Percentiles rank a stretch among this genome's conserved stretches.
phyloP scores from a whole-genome alignment of 345 rosid species.

The Brassica rapa region DNA sequence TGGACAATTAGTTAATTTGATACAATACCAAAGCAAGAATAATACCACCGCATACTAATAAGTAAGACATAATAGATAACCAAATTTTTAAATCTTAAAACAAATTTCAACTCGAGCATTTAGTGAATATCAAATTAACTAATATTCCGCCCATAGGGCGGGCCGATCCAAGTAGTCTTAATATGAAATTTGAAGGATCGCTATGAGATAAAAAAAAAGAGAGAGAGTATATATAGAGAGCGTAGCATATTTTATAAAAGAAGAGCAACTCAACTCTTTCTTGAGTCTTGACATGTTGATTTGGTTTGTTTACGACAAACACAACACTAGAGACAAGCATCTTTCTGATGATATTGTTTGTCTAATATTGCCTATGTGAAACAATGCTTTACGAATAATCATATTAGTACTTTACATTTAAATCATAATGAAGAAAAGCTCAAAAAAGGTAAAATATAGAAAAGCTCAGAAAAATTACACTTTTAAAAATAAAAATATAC shows the following conservation, averaged over 20 bases:
- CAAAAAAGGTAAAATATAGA: too few species aligned
- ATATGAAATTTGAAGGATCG: background rate
- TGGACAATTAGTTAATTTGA: too few species aligned
- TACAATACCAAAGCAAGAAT: too few species aligned
- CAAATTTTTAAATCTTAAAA: too few species aligned
- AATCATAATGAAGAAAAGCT: too few species aligned
- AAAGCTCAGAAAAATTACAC: too few species aligned
- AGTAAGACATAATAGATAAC: too few species aligned
- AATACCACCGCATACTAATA: too few species aligned
- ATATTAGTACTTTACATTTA: background rate
- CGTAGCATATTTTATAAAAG: background rate
- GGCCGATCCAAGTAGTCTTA: background rate
- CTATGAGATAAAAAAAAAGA: background rate
- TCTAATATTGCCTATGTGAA: slow-evolving; percentile 8
- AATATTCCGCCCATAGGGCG: too few species aligned
- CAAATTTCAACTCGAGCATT: too few species aligned
- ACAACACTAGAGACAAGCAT: slow-evolving; percentile 3
- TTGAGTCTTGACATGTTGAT: slow-evolving; percentile 5
- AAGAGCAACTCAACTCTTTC: background rate
- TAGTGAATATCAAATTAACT: too few species aligned
- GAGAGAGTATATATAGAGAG: slow-evolving; percentile 3
- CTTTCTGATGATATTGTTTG: slow-evolving; percentile 1
- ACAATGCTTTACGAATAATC: slow-evolving; percentile 1
- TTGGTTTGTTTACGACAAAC: slow-evolving; percentile 12
- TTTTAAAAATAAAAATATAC: too few species aligned